phyloP scores from a whole-genome alignment of 352 stramenopile genomes.

The Blastocystis sp. region DNA sequence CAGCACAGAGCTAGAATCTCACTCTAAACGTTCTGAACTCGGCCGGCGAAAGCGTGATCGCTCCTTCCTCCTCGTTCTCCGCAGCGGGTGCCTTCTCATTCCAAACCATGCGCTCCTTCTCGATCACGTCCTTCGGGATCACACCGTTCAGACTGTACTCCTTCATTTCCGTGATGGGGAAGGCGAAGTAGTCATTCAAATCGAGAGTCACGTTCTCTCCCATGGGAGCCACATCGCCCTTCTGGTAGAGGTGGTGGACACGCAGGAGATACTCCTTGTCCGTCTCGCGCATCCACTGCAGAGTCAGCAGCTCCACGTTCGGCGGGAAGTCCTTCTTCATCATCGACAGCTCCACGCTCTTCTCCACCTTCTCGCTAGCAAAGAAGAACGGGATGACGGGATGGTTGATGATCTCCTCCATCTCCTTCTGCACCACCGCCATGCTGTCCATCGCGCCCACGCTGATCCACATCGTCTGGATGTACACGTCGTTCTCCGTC shows the following conservation, averaged over 20 bases:
- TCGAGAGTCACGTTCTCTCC: constrained; percentile 80
- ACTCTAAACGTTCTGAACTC: constrained; percentile 90
- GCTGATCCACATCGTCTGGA: constrained; percentile 76
- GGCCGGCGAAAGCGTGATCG: constrained; percentile 79
- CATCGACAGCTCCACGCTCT: constrained; percentile 74
- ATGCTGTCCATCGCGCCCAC: constrained; percentile 77
- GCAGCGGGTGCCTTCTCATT: constrained; percentile 74
- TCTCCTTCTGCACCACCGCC: constrained; percentile 25
- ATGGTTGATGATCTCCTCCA: constrained; percentile 15
- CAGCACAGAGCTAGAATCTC: constrained; percentile 76
- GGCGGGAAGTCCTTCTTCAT: constrained; percentile 80
- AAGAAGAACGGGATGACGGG: constrained; percentile 17
- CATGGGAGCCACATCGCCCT: constrained; percentile 82
- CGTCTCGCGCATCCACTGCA: constrained; percentile 80
- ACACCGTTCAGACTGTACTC: constrained; percentile 87
- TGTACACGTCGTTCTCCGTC: constrained; percentile 82
- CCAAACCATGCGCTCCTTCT: constrained; percentile 80
- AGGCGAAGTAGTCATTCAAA: constrained; percentile 77
- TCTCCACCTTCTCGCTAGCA: background rate
- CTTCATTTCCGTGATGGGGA: constrained; percentile 77
- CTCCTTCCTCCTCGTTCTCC: constrained; percentile 76
- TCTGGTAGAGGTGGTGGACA: constrained; percentile 89
- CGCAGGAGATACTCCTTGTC: constrained; percentile 84
- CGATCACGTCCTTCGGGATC: constrained; percentile 77
- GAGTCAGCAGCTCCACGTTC: constrained; percentile 90